Percentiles rank a stretch among this genome's conserved stretches.
Conservation (phyloP, 495 filamentous ascomycete species). For the Trichodelitschia bisporula region DNA sequence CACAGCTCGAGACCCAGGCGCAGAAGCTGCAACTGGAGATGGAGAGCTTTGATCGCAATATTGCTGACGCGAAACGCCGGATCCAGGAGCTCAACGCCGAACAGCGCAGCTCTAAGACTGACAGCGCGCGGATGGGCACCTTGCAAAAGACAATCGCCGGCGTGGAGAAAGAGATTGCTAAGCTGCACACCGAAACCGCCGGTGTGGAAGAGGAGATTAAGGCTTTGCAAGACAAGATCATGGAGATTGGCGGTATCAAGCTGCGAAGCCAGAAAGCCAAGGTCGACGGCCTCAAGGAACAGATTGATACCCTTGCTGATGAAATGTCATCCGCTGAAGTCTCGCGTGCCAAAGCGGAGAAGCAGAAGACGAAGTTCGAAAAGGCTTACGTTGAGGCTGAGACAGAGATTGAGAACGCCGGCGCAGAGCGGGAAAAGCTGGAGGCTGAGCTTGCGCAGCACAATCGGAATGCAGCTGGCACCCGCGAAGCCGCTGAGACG, state of each 20-base stretch:
- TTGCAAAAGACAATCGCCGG: slow-evolving; percentile 56
- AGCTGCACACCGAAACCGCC: slow-evolving; percentile 54
- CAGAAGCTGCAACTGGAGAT: slow-evolving; percentile 82
- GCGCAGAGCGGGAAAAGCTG: slow-evolving; percentile 45
- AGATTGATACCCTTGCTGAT: slow-evolving; percentile 57
- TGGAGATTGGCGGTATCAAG: slow-evolving; percentile 87
- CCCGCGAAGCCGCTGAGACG: slow-evolving; percentile 54
- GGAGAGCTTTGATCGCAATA: slow-evolving; percentile 62
- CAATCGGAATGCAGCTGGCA: slow-evolving; percentile 43
- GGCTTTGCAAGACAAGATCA: slow-evolving; percentile 78
- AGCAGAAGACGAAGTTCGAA: slow-evolving; percentile 65
- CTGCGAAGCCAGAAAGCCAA: slow-evolving; percentile 75
- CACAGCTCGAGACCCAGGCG: slow-evolving; percentile 64
- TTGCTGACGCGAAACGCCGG: slow-evolving; percentile 60
- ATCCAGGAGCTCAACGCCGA: slow-evolving; percentile 59
- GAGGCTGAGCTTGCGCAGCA: slow-evolving; percentile 57
- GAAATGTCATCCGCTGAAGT: slow-evolving; percentile 67
- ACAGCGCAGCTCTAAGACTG: slow-evolving; percentile 52
- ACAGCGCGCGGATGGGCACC: slow-evolving; percentile 38
- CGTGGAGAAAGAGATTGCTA: slow-evolving; percentile 53
- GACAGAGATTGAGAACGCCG: slow-evolving; percentile 46
- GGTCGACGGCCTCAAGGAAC: slow-evolving; percentile 76
- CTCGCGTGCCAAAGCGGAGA: slow-evolving; percentile 69
- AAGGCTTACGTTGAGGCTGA: slow-evolving; percentile 52
- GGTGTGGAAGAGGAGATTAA: slow-evolving; percentile 84